A percentile compares a stretch with the other conserved stretches of the same genome.
Conservation (phyloP, 2,329 filamentous ascomycete genomes). For the Stagonosporopsis rhizophila region DNA sequence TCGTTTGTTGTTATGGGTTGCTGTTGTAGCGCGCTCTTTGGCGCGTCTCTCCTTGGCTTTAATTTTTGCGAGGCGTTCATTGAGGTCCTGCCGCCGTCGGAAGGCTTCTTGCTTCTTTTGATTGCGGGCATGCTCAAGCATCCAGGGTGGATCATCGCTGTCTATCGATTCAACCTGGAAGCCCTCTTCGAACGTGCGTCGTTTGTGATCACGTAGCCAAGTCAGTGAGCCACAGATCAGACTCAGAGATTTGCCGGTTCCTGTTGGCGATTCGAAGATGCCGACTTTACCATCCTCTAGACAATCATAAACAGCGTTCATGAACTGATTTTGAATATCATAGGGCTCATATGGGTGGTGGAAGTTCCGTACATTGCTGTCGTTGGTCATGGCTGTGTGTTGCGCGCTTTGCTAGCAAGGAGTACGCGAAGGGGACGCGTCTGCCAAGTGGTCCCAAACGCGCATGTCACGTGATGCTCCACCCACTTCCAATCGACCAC, state of each 20-base stretch:
- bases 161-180: conserved; percentile 56
- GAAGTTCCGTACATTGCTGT: conserved; percentile 62
- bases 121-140: conserved; percentile 76
- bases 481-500: neutral
- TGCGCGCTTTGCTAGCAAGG: neutral
- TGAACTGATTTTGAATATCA: conserved; percentile 85
- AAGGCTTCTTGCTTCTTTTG: conserved; percentile 72
- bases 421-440: neutral
- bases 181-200: conserved; percentile 63
- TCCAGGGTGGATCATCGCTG: conserved; percentile 82
- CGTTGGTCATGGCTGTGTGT: conserved; percentile 26
- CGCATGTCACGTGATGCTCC: conserved; percentile 1
- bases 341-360: conserved; percentile 90
- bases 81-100: conserved; percentile 73
- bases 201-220: conserved; percentile 86
- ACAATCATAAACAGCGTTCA: conserved; percentile 81
- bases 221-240: conserved; percentile 88
- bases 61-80: conserved; percentile 71
- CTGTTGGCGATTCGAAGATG: conserved; percentile 93
- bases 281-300: conserved; percentile 81
- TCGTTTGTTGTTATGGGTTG: conserved; percentile 56
- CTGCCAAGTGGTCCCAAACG: neutral
- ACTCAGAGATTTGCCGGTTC: conserved; percentile 90
- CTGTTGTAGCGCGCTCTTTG: conserved; percentile 59
- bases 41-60: conserved; percentile 68